Base-by-base conservation (phyloP, 2,329 filamentous ascomycete genomes). In the Thielaviopsis populi region DNA sequence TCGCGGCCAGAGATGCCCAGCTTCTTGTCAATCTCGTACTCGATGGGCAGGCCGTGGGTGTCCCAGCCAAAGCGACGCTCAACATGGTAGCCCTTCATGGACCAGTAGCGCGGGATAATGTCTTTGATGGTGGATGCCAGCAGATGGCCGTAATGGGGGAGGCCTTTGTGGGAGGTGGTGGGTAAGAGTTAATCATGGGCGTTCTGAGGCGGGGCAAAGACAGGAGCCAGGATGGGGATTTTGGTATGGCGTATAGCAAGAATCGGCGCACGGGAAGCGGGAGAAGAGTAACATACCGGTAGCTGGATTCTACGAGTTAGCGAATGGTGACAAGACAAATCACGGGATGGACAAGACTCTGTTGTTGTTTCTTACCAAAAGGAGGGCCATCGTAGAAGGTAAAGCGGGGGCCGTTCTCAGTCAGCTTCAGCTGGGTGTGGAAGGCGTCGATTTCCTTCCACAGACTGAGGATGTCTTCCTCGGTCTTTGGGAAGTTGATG, bases 331-430 rank as follows among this genome's bases (percentile, higher is more conserved):
- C 63, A 41, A 59, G 58, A 59, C n/a, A 24, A 27, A 54, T 58
- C 40, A 22, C 19, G 15, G 13, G 10, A 19, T 19, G 1, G 8
- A n/a, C 40, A n/a, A 53, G 46, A 43, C 33, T 48, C 19, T 7
- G 22, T 19, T 24, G 22, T 48, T 59, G 66, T 64, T 66, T 59
- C 67, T 64, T 66, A 67, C 66, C 67, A 50, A 90, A 90, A 4
- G 87, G 87, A 65, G 87, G 87, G 11, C 89, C 89, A 80, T 92
- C 89, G 78, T 96, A 97, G 77, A 99, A 99, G 64, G 91, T 95
- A 73, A 96, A 99, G 63, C 85, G 87, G 68, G 88, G 83, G 67
- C 86, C 84, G 68, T 88, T 89, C 74, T 88, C 82, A 11, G 91
- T 94, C 66, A 97, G 83, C 37, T 64, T 59, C 46, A 70, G 65